Percentiles rank a stretch among this genome's conserved stretches.
These are phyloP conservation scores for Fusarium secorum DNA, from an alignment of 2,329 filamentous ascomycete genomes.

Conservation along the genomic window DNA sequence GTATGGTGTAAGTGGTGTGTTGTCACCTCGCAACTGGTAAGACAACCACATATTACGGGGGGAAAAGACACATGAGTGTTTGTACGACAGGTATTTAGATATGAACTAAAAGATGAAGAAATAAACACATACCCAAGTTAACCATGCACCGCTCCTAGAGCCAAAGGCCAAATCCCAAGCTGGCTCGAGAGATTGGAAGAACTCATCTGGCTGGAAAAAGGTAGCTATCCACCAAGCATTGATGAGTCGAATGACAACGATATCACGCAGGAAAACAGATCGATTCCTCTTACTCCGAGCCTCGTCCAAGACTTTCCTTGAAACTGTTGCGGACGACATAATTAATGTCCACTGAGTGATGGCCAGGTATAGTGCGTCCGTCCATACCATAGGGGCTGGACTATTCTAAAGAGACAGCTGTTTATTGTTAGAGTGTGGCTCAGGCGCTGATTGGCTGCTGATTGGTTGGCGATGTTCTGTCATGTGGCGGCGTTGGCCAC, in stretches of 20 bases:
- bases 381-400: neutral
- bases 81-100: neutral
- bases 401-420: slow-evolving; percentile 11
- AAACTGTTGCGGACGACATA: slow-evolving; percentile 24
- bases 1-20: slow-evolving; percentile 14
- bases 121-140: slow-evolving; percentile 83
- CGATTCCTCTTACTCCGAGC: slow-evolving; percentile 35
- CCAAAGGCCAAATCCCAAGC: slow-evolving; percentile 93
- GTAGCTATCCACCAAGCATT: slow-evolving; percentile 83
- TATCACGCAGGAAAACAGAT: slow-evolving; percentile 44
- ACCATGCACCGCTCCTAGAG: slow-evolving; percentile 78
- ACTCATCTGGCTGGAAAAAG: slow-evolving; percentile 99
- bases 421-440: slow-evolving; percentile 5
- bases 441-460: slow-evolving; percentile 5
- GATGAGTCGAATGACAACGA: slow-evolving; percentile 76
- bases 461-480: neutral
- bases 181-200: slow-evolving; percentile 93
- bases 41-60: neutral
- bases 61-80: neutral
- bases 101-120: neutral
- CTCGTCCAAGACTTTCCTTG: slow-evolving; percentile 20
- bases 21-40: neutral
- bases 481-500: slow-evolving; percentile 5
- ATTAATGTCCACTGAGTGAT: neutral
- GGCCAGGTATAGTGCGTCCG: neutral